These are phyloP conservation scores for Pythium coloratum DNA, from an alignment of 352 stramenopile genomes.

Conservation along the genomic window DNA sequence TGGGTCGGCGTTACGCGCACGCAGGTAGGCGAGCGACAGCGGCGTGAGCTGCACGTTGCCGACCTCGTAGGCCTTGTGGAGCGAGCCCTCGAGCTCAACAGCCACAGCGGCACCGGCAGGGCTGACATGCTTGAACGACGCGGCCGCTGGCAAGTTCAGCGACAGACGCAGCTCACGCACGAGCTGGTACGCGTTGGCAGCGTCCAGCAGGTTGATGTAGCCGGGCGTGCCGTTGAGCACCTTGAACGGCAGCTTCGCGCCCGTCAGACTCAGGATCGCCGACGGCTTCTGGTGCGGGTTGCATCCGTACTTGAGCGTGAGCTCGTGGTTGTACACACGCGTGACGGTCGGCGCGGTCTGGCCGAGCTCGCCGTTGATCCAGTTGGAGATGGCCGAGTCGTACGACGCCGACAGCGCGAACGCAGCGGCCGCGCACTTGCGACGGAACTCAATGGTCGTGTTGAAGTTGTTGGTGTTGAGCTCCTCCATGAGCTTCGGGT, in stretches of 20 bases:
- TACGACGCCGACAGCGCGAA: conserved; percentile 91
- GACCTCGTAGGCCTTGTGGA: conserved; percentile 95
- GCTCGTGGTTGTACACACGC: conserved; percentile 96
- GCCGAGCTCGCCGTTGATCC: conserved; percentile 93
- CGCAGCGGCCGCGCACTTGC: conserved; percentile 77
- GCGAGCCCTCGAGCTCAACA: conserved; percentile 93
- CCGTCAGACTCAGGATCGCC: conserved; percentile 66
- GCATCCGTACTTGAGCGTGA: conserved; percentile 94
- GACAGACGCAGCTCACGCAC: conserved; percentile 95
- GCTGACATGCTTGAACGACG: conserved; percentile 99
- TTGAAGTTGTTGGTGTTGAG: conserved; percentile 91
- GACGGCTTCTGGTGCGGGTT: conserved; percentile 99
- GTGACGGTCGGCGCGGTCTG: conserved; percentile 73
- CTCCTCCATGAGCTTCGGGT: conserved; percentile 92
- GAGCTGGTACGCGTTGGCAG: conserved; percentile 99
- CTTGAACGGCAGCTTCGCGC: conserved; percentile 81
- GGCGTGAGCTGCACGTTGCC: conserved; percentile 92
- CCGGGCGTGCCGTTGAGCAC: conserved; percentile 93
- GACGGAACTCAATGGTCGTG: conserved; percentile 90
- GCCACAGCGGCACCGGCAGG: conserved; percentile 96
- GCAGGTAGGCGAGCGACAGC: conserved; percentile 96
- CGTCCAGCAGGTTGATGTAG: conserved; percentile 99
- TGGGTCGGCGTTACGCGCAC: conserved; percentile 98
- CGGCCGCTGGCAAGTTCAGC: conserved; percentile 92
- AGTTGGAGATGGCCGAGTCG: conserved; percentile 97